Conservation (phyloP, 1,139 yeast species). For the Scheffersomyces illinoinensis region DNA sequence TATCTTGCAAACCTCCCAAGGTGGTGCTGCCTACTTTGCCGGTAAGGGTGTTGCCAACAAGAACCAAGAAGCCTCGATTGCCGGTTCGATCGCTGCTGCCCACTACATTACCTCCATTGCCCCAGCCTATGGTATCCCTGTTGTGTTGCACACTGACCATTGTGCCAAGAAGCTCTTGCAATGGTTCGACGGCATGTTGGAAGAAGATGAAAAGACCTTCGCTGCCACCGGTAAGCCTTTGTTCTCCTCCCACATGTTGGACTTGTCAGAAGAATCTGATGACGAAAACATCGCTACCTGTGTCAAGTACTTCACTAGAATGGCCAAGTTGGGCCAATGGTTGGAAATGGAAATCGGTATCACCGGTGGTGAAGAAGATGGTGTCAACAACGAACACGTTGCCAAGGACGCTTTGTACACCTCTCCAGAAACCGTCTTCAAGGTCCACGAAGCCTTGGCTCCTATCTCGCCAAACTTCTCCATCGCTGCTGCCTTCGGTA, state of each 20-base stretch:
- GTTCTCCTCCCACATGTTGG: conserved; percentile 99
- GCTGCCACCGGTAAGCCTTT: conserved; percentile 87
- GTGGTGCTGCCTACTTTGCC: conserved; percentile 99
- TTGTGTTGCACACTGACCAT: conserved; percentile 96
- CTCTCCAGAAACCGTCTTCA: conserved; percentile 91
- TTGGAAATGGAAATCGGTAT: conserved; percentile 99
- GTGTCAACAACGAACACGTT: conserved; percentile 97
- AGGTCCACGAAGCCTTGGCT: conserved; percentile 84
- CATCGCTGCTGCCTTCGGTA: conserved; percentile 99
- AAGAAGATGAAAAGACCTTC: conserved; percentile 92
- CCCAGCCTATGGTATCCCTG: conserved; percentile 96
- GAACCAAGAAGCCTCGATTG: conserved; percentile 91
- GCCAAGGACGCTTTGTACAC: conserved; percentile 89
- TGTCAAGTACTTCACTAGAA: conserved; percentile 92
- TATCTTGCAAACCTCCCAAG: conserved; percentile 95
- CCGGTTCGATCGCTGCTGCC: conserved; percentile 97
- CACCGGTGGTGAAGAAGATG: conserved; percentile 99
- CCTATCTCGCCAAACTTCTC: conserved; percentile 98
- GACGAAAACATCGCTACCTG: conserved; percentile 94
- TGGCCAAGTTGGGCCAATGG: conserved; percentile 95
- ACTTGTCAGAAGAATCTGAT: conserved; percentile 94
- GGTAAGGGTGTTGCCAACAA: conserved; percentile 97
- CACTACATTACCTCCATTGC: conserved; percentile 97
- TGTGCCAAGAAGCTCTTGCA: conserved; percentile 98
- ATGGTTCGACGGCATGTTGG: conserved; percentile 98